Evolutionary conservation across 176 grass and related monocot genomes (phyloP).

Genomic region (Puccinellia tenuiflora): DNA sequence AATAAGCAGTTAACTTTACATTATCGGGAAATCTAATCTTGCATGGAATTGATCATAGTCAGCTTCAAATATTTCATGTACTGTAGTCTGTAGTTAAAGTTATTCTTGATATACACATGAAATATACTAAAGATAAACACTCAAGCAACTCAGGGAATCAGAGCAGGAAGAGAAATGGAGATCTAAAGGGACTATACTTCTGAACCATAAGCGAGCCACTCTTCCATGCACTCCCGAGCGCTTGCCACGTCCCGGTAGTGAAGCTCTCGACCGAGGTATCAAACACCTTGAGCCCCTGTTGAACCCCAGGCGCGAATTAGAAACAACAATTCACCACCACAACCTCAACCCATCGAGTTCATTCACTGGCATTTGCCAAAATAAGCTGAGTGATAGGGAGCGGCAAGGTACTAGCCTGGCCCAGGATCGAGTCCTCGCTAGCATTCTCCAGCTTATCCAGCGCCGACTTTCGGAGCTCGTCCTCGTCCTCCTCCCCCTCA

Average conservation of each 20-base stretch:
- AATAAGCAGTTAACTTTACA: not conserved
- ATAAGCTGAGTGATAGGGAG: not conserved
- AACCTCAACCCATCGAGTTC: not conserved
- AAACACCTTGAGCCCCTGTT: constrained; percentile 80
- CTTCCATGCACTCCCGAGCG: constrained; percentile 77
- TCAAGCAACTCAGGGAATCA: not conserved
- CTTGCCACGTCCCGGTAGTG: constrained; percentile 74
- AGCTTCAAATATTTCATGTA: constrained; percentile 1
- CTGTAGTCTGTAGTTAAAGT: not conserved
- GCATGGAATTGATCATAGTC: not conserved
- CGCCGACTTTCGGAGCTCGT: constrained; percentile 39
- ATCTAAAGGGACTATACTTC: constrained; percentile 35
- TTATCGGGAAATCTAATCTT: not conserved
- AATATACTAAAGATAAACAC: not conserved
- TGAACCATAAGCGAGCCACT: constrained; percentile 72
- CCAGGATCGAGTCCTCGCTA: constrained; percentile 77
- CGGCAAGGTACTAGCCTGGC: constrained; percentile 46
- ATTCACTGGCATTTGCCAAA: not conserved
- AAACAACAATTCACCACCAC: not conserved
- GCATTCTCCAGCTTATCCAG: constrained; percentile 80
- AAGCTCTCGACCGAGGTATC: constrained; percentile 87
- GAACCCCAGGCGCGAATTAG: not conserved
- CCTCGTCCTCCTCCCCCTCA: constrained; percentile 16
- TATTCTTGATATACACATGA: not conserved
- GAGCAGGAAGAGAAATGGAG: not conserved